Conservation (phyloP, 2,329 filamentous ascomycete genomes). For the Fusarium staphyleae region DNA sequence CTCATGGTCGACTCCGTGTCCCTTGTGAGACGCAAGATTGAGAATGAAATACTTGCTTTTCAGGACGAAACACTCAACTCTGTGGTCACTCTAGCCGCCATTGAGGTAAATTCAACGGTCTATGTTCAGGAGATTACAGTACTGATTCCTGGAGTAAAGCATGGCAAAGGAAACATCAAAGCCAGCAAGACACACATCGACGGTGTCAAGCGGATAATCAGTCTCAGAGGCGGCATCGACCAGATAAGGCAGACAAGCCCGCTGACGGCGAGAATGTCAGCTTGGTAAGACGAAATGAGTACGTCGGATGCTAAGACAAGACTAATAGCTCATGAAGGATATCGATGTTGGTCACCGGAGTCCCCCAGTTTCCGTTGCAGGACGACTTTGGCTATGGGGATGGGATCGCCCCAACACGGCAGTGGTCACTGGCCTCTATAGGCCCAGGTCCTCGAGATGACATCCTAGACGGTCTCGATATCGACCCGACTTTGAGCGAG, state of each 20-base stretch:
- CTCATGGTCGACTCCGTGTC: conserved; percentile 65
- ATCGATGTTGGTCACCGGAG: conserved; percentile 61
- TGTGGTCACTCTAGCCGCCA: conserved; percentile 64
- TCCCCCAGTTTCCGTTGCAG: conserved; percentile 61
- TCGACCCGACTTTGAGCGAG: conserved; percentile 47
- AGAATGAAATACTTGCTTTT: conserved; percentile 54
- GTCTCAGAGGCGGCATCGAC: conserved; percentile 59
- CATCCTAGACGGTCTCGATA: conserved; percentile 32
- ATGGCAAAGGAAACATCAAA: conserved; percentile 59
- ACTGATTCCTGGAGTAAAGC: conserved; percentile 42
- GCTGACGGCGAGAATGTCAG: conserved; percentile 62
- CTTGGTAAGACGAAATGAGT: conserved; percentile 51
- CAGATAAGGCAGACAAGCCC: conserved; percentile 57
- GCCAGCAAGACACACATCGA: conserved; percentile 57
- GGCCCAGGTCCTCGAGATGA: conserved; percentile 8
- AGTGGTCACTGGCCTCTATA: conserved; percentile 53
- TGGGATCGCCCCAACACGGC: conserved; percentile 56
- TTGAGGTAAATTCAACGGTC: conserved; percentile 54
- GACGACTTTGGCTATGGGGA: conserved; percentile 56
- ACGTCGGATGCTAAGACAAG: background rate
- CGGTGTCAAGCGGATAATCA: conserved; percentile 57
- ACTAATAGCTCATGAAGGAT: conserved; percentile 51
- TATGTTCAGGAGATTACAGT: too few species aligned
- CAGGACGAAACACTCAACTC: conserved; percentile 64
- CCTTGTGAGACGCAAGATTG: conserved; percentile 58